These are phyloP conservation scores for Paraphaeosphaeria minitans DNA, from an alignment of 2,329 filamentous ascomycete genomes.

Conservation along the genomic window DNA sequence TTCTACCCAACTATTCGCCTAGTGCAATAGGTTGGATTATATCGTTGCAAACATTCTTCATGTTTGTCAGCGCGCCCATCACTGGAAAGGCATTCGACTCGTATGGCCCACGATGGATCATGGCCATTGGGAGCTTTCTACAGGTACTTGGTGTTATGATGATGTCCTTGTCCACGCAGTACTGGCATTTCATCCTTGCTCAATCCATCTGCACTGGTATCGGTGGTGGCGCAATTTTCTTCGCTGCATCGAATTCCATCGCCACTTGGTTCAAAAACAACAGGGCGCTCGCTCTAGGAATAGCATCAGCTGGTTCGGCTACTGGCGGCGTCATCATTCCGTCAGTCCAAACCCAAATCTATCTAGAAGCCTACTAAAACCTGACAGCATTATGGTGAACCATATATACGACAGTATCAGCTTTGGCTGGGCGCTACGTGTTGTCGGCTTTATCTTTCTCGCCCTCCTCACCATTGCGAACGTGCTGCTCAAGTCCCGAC, in stretches of 20 bases:
- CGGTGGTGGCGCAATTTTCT: conserved; percentile 2
- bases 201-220: conserved; percentile 1
- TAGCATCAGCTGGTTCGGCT: background rate
- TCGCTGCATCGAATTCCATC: background rate
- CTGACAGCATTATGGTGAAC: conserved; percentile 1
- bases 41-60: conserved; percentile 2
- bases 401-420: background rate
- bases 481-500: background rate
- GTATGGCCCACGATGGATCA: conserved; percentile 1
- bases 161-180: background rate
- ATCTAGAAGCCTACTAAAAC: background rate
- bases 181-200: conserved; percentile 1
- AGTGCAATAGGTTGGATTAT: conserved; percentile 3
- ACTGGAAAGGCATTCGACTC: conserved; percentile 2
- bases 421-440: conserved; percentile 4
- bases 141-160: conserved; percentile 5
- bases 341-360: background rate
- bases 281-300: background rate
- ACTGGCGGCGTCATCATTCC: background rate
- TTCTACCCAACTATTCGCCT: background rate
- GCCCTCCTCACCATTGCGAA: background rate
- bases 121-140: background rate
- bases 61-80: background rate
- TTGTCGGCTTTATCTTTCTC: conserved; percentile 3
- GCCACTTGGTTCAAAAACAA: background rate